Evolutionary conservation across 495 filamentous ascomycete genomes (phyloP).

Genomic region (Rusavskia elegans): DNA sequence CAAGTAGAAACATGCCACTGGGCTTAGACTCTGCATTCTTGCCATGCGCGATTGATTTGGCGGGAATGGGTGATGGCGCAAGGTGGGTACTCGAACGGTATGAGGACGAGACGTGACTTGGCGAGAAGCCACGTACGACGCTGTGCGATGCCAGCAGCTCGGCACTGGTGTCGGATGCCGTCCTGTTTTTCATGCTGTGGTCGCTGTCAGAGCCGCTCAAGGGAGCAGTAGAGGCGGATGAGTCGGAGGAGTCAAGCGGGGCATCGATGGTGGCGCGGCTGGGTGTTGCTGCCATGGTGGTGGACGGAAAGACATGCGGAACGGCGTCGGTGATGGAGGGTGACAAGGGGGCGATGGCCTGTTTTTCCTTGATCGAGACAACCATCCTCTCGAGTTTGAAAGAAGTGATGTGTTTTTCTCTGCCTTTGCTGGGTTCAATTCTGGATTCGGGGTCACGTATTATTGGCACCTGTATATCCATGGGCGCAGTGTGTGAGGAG

Average conservation of each 20-base stretch:
- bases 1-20: constrained; percentile 56
- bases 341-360: constrained; percentile 44
- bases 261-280: constrained; percentile 24
- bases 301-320: constrained; percentile 34
- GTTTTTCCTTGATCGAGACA: constrained; percentile 65
- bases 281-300: constrained; percentile 27
- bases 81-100: constrained; percentile 47
- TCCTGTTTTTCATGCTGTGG: constrained; percentile 24
- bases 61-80: constrained; percentile 26
- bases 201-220: constrained; percentile 28
- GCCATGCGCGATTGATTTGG: constrained; percentile 25
- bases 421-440: constrained; percentile 43
- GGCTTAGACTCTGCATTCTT: constrained; percentile 43
- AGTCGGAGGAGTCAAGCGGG: constrained; percentile 34
- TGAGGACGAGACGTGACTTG: constrained; percentile 57
- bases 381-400: constrained; percentile 82
- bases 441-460: constrained; percentile 27
- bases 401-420: constrained; percentile 82
- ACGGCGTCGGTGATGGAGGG: constrained; percentile 17
- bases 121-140: constrained; percentile 78
- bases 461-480: constrained; percentile 24
- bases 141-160: constrained; percentile 49
- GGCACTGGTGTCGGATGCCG: constrained; percentile 37
- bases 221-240: constrained; percentile 31
- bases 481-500: constrained; percentile 29